Evolutionary conservation across 2,329 filamentous ascomycete genomes (phyloP).

Genomic region (Rutstroemia sp.): DNA sequence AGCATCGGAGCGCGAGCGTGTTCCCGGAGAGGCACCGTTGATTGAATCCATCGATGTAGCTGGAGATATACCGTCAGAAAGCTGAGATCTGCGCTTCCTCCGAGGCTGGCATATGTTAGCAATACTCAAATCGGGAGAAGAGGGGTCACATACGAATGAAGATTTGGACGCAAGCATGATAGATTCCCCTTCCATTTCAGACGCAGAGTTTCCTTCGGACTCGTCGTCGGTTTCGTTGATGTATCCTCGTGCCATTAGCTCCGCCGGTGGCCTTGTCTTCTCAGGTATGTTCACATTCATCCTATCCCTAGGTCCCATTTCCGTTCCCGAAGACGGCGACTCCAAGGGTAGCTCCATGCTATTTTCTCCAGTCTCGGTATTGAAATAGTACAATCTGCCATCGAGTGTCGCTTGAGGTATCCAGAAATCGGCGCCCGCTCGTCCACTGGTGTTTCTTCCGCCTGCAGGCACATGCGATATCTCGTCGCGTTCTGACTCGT

Average conservation of each 20-base stretch:
- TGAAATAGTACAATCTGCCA: constrained; percentile 93
- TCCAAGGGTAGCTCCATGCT: constrained; percentile 93
- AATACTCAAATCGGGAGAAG: neutral
- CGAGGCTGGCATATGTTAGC: constrained; percentile 40
- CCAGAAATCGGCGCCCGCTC: constrained; percentile 93
- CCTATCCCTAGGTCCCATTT: constrained; percentile 80
- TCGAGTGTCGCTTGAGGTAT: constrained; percentile 95
- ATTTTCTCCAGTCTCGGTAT: constrained; percentile 91
- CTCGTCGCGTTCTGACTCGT: constrained; percentile 55
- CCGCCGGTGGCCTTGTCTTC: constrained; percentile 79
- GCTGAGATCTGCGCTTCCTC: constrained; percentile 53
- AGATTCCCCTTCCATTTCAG: constrained; percentile 74
- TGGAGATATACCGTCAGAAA: constrained; percentile 66
- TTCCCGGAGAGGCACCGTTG: constrained; percentile 56
- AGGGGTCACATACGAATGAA: constrained; percentile 51
- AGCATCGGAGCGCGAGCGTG: constrained; percentile 50
- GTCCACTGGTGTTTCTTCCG: constrained; percentile 53
- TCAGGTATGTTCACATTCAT: constrained; percentile 86
- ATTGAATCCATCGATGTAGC: constrained; percentile 90
- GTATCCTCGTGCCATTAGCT: constrained; percentile 80
- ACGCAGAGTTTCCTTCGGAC: constrained; percentile 75
- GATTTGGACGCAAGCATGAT: constrained; percentile 61
- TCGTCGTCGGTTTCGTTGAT: constrained; percentile 85
- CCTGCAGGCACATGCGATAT: constrained; percentile 57
- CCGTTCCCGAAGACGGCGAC: constrained; percentile 70